Percentiles rank a stretch among this genome's conserved stretches.
Evolutionary conservation across 2,329 filamentous ascomycete genomes (phyloP).

Genomic region (Aspergillus sp.): DNA sequence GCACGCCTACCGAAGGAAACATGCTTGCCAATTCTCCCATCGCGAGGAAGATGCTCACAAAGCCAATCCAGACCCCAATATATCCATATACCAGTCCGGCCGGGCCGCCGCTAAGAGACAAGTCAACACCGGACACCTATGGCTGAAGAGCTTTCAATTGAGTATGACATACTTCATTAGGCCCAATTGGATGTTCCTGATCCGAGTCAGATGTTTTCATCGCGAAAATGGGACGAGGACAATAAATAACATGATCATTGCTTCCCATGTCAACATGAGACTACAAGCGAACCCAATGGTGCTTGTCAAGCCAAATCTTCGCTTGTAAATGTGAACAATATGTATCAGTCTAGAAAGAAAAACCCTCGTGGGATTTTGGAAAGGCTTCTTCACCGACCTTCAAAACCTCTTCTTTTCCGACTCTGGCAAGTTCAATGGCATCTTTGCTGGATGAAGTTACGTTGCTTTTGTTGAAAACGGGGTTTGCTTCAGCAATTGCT

Average conservation of each 20-base stretch:
- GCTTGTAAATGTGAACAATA: constrained; percentile 18
- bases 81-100: constrained; percentile 32
- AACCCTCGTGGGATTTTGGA: not conserved
- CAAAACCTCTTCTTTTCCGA: not conserved
- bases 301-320: constrained; percentile 41
- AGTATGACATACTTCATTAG: not conserved
- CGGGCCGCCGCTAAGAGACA: constrained; percentile 28
- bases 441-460: not conserved
- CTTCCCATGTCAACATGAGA: constrained; percentile 42
- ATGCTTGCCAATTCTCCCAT: constrained; percentile 34
- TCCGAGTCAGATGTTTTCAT: not conserved
- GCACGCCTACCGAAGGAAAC: constrained; percentile 9
- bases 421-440: not conserved
- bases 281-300: constrained; percentile 42
- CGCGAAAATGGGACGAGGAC: not conserved
- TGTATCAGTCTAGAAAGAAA: not conserved
- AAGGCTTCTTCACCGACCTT: not conserved
- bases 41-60: constrained; percentile 23
- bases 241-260: constrained; percentile 5
- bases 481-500: not conserved
- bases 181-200: not conserved
- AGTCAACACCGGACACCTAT: not conserved
- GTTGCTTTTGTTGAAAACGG: not conserved
- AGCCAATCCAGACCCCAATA: constrained; percentile 31
- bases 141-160: not conserved